Evolutionary conservation across 257 asterid species (phyloP), one percentile per base, ranked within the genome.

Genomic region (Anisodus acutangulus): DNA sequence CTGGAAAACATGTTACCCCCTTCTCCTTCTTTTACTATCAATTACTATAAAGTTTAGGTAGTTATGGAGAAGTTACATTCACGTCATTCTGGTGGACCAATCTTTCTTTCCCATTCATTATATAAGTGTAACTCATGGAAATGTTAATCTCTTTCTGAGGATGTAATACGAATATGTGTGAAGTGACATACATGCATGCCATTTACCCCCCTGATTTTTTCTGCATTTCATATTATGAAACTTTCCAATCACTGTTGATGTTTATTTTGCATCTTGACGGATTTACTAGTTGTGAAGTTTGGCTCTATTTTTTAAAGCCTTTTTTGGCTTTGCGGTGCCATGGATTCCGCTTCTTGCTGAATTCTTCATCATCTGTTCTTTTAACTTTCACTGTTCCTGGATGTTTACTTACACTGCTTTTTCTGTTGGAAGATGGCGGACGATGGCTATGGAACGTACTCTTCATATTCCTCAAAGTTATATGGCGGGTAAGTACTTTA

Each of bases 381-480:
- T 31, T 8, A 80, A 12, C 64, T 12, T 43, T 12, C 64, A 26
- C 31, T 70, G 66, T 7, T 41, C 71, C 51, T 80, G 54, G 41
- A 45, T 47, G 63, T 82, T 22, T 82, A 19, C 67, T 58, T 82
- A 58, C 66, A 72, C 68, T 86, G 82, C 45, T 68, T 62, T 85
- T 79, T 83, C 55, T 83, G 83, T 87, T 80, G 58, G n/a, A 87
- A 95, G 98, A 82, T 92, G 86, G 94, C 91, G 82, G 98, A 94
- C 72, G 87, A 85, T 86, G 90, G 88, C 86, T 93, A 91, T 80
- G 95, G 95, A 85, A 81, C 96, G 43, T 62, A 88, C 84, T 68
- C 94, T 82, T 86, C 97, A 59, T 95, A 86, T 86, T 87, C 97
- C 59, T 87, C 98, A 72, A 88, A 97, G 80, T 55, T 89, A 35